Evolutionary conservation across 345 rosid genomes (phyloP).

Genomic region (Arabidopsis suecica): DNA sequence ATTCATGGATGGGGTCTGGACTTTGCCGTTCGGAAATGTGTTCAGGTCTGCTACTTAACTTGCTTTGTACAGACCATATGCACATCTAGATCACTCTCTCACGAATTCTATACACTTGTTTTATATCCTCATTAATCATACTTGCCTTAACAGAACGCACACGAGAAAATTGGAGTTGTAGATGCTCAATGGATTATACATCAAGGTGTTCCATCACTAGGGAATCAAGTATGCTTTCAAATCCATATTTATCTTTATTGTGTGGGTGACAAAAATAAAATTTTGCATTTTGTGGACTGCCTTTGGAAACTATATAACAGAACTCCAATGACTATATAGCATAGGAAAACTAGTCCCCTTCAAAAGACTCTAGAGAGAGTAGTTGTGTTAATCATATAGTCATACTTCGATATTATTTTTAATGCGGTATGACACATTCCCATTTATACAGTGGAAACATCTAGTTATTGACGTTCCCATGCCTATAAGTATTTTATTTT

Average conservation of each 20-base stretch:
- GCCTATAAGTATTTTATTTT: too few species aligned
- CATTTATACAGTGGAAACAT: not conserved
- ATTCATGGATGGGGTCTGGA: conserved; percentile 87
- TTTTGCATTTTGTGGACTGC: not conserved
- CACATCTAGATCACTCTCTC: conserved; percentile 14
- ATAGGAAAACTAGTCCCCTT: not conserved
- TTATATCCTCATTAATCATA: not conserved
- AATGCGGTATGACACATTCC: not conserved
- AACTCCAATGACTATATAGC: not conserved
- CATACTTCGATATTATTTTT: not conserved
- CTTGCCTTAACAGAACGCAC: conserved; percentile 53
- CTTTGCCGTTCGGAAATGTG: conserved; percentile 70
- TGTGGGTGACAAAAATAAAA: not conserved
- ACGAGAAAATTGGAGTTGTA: conserved; percentile 73
- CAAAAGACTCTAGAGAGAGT: conserved; percentile 5
- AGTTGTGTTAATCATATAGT: not conserved
- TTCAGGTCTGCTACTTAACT: conserved; percentile 53
- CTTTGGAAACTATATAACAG: not conserved
- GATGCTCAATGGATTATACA: conserved; percentile 79
- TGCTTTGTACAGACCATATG: not conserved
- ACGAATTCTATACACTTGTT: not conserved
- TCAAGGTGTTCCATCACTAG: conserved; percentile 73
- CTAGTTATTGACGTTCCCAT: too few species aligned
- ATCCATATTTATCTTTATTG: not conserved
- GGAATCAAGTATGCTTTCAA: conserved; percentile 60